Evolutionary conservation across 1,284 basidiomycete genomes (phyloP).

Genomic region (Psilocybe mexicana): DNA sequence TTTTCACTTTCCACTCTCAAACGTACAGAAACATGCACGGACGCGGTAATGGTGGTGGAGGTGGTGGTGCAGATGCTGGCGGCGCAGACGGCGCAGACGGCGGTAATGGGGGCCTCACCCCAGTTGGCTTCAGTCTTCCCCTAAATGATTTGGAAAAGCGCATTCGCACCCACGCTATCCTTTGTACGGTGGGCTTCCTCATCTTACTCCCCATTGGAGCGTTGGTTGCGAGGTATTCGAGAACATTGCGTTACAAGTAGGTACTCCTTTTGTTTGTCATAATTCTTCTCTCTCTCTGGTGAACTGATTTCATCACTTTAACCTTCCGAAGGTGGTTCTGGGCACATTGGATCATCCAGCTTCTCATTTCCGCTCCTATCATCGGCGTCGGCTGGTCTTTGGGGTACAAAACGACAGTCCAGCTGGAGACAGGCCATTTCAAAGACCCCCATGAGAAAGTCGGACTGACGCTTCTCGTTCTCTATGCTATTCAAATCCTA

Average conservation of each 20-base stretch:
- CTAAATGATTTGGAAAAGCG: slow-evolving; percentile 33
- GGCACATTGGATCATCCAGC: slow-evolving; percentile 47
- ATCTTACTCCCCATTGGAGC: slow-evolving; percentile 60
- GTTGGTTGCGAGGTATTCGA: slow-evolving; percentile 55
- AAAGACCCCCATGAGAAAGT: slow-evolving; percentile 52
- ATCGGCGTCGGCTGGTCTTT: slow-evolving; percentile 49
- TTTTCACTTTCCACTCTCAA: background rate
- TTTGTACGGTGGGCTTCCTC: slow-evolving; percentile 55
- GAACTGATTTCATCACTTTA: background rate
- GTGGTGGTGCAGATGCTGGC: slow-evolving; percentile 1
- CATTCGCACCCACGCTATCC: slow-evolving; percentile 49
- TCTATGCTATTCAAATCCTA: slow-evolving; percentile 53
- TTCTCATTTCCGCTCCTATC: slow-evolving; percentile 47
- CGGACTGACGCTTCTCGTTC: slow-evolving; percentile 56
- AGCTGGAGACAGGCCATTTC: slow-evolving; percentile 34
- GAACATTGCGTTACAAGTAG: slow-evolving; percentile 49
- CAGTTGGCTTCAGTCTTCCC: slow-evolving; percentile 19
- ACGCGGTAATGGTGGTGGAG: slow-evolving; percentile 1
- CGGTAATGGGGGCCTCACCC: background rate
- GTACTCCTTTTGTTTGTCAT: slow-evolving; percentile 12
- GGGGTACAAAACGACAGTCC: slow-evolving; percentile 37
- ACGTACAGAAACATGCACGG: background rate
- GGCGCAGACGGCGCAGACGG: slow-evolving; percentile 2
- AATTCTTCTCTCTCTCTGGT: background rate
- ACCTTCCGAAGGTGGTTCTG: slow-evolving; percentile 52